Conservation (phyloP, 2,329 filamentous ascomycete species). For the Fusarium sp. region DNA sequence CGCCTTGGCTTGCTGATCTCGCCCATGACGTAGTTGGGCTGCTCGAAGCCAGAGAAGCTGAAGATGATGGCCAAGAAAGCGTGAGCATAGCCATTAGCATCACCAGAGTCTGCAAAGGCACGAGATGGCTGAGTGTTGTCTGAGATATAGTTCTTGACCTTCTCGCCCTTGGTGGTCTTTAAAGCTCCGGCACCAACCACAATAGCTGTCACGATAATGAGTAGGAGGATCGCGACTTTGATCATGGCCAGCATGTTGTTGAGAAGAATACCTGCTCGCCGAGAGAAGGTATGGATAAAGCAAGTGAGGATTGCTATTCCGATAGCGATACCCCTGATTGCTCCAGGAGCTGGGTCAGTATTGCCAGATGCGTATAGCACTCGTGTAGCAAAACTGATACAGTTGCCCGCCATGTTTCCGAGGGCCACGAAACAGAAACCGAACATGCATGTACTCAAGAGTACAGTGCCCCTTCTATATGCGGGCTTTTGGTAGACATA, state of each 20-base stretch:
- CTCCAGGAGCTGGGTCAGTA: slow-evolving; percentile 40
- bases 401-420: slow-evolving; percentile 60
- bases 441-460: slow-evolving; percentile 56
- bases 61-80: slow-evolving; percentile 57
- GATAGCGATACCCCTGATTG: slow-evolving; percentile 59
- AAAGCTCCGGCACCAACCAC: slow-evolving; percentile 44
- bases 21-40: slow-evolving; percentile 51
- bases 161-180: background rate
- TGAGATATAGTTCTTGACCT: slow-evolving; percentile 38
- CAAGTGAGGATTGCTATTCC: slow-evolving; percentile 54
- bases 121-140: slow-evolving; percentile 40
- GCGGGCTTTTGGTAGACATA: slow-evolving; percentile 53
- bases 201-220: slow-evolving; percentile 51
- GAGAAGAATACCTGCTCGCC: slow-evolving; percentile 59
- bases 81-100: slow-evolving; percentile 47
- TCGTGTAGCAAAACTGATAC: slow-evolving; percentile 55
- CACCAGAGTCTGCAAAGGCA: slow-evolving; percentile 37
- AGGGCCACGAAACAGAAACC: slow-evolving; percentile 56
- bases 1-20: slow-evolving; percentile 45
- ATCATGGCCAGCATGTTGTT: slow-evolving; percentile 61
- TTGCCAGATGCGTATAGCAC: slow-evolving; percentile 49
- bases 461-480: slow-evolving; percentile 46
- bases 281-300: slow-evolving; percentile 58
- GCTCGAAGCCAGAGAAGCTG: slow-evolving; percentile 49
- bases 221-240: slow-evolving; percentile 58